Conservation (phyloP, 106 monocot genomes). For the Dioscorea zingiberensis region DNA sequence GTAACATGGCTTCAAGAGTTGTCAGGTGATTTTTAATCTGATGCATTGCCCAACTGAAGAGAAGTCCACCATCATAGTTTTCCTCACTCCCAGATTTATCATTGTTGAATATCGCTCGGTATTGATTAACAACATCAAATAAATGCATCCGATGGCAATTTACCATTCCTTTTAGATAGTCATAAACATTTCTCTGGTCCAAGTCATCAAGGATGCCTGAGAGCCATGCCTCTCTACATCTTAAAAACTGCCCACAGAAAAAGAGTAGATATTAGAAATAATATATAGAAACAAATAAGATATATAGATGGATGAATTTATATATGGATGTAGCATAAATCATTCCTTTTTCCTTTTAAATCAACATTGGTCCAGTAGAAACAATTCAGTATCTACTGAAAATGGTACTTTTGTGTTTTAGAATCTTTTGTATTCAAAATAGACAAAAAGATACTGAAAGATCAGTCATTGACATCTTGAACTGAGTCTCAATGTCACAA, state of each 20-base stretch:
- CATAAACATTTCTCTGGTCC: slow-evolving; percentile 89
- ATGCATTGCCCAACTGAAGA: slow-evolving; percentile 98
- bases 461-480: too few species aligned
- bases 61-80: slow-evolving; percentile 93
- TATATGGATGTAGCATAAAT: too few species aligned
- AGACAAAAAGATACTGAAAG: too few species aligned
- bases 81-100: slow-evolving; percentile 90
- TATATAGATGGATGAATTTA: too few species aligned
- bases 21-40: slow-evolving; percentile 76
- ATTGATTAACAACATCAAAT: slow-evolving; percentile 97
- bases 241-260: slow-evolving; percentile 69
- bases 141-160: slow-evolving; percentile 85
- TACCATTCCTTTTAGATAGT: slow-evolving; percentile 90
- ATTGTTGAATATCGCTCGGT: slow-evolving; percentile 89
- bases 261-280: slow-evolving; percentile 4
- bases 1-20: slow-evolving; percentile 86
- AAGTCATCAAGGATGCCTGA: slow-evolving; percentile 87
- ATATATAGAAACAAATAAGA: not conserved
- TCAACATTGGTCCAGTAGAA: too few species aligned
- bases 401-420: too few species aligned
- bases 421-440: too few species aligned
- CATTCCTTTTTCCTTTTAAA: too few species aligned
- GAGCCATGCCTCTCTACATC: slow-evolving; percentile 97
- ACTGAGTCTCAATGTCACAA: too few species aligned
- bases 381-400: too few species aligned